phyloP scores from a whole-genome alignment of 352 stramenopile genomes.

The Blastocystis sp. region DNA sequence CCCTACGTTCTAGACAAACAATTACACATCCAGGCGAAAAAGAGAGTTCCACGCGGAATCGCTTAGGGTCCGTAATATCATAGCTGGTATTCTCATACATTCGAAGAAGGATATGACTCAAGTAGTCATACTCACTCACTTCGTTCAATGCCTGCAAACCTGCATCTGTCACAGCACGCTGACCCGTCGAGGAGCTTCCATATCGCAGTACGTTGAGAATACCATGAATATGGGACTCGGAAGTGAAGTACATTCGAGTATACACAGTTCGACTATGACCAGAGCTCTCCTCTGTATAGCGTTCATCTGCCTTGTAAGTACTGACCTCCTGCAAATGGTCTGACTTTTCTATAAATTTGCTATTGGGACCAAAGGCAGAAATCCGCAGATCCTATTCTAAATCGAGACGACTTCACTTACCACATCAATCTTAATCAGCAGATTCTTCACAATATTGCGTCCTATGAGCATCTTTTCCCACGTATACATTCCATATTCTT shows the following conservation, averaged over 20 bases:
- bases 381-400: conserved; percentile 24
- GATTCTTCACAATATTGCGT: conserved; percentile 85
- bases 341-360: conserved; percentile 54
- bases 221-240: conserved; percentile 92
- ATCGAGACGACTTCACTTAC: not conserved
- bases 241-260: conserved; percentile 98
- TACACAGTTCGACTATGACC: conserved; percentile 73
- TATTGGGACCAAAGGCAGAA: conserved; percentile 10
- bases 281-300: conserved; percentile 18
- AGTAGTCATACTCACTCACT: conserved; percentile 89
- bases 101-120: conserved; percentile 94
- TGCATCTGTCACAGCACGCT: conserved; percentile 62
- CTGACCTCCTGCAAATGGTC: conserved; percentile 37
- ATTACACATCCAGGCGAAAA: conserved; percentile 68
- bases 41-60: conserved; percentile 73
- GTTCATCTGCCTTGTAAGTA: conserved; percentile 34
- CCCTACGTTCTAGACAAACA: not conserved
- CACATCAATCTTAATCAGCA: conserved; percentile 93
- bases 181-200: conserved; percentile 1
- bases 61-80: conserved; percentile 68
- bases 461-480: conserved; percentile 88
- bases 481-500: conserved; percentile 71
- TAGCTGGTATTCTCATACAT: conserved; percentile 88
- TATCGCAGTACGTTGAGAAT: conserved; percentile 93
- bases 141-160: conserved; percentile 73